Base-by-base conservation (phyloP, 148 eudicot species). In the Rhododendron kiyosumense region DNA sequence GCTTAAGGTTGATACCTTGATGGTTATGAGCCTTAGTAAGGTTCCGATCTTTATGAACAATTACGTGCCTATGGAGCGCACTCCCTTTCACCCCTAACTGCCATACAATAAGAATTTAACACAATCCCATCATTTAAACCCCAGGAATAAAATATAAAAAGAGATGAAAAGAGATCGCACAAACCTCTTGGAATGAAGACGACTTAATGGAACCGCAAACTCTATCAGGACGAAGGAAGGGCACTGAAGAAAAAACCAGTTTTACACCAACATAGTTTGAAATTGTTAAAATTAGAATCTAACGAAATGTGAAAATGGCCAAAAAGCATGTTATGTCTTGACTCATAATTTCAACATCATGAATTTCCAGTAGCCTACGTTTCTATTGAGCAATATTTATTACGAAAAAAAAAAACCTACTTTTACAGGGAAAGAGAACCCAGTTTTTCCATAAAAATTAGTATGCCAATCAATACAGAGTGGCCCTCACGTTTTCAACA, bases 81-180 rank as follows among this genome's bases (percentile, higher is more conserved):
- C 93, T 87, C 22, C 83, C 82, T 83, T 91, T 90, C 78, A 87
- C 86, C 86, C 93, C 92, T 28, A 91, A 87, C 93, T 93, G 65
- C 13, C 46, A 89, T 73, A 36, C 9, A 10, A 82, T 74, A 12
- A 15, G 59, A 14, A 51, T 77, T 28, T 13, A 48, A 67, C 14
- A 26, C 54, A 52, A 3, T 13, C 36, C 36, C 74, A 48, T 78
- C 28, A 36, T 54, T 2, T 45, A 48, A 51, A 45, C 48, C 12
- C 76, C 26, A 8, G 7, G 34, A n/a, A 46, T 28, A 15, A 54
- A 12, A 79, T 24, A 69, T 61, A 81, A 11, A 79, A 74, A 78
- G n/a, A 52, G 41, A 22, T 11, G 69, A 77, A 73, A 26, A 41
- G 59, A 20, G 46, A 48, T 15, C 1, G 22, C n/a, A 86, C 17